Base-by-base conservation (phyloP, 1,139 yeast genomes). In the Geotrichum cucujoidarum region DNA sequence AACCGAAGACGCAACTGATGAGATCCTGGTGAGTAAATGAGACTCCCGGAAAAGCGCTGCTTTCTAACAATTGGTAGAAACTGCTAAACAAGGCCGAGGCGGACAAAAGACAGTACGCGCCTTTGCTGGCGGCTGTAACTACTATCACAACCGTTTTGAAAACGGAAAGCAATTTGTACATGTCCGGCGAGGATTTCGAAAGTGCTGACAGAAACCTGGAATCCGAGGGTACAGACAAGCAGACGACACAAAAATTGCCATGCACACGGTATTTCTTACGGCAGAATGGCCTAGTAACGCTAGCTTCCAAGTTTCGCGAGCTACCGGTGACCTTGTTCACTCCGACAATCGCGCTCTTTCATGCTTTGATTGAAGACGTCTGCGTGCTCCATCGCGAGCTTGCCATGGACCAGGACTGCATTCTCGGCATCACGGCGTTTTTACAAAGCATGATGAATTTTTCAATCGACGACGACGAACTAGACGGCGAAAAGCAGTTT, bases 251-350 rank as follows among this genome's bases (percentile, higher is more conserved):
- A 30, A 40, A 40, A 21, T 24, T 21, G 8, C 43, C n/a, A 5
- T 53, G 57, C 35, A 46, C 53, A 3, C 24, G 41, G 7, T 57
- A 53, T 43, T 58, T 57, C 47, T 43, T 58, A 8, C 46, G 49
- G 8, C 52, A 55, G 37, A 46, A 47, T 21, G 55, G 54, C 22
- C 44, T 56, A 13, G 36, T 43, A 8, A 30, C 51, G 16, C 40
- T 55, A n/a, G 52, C 57, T 8, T 38, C 49, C 14, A 49, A 47
- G 36, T 36, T 57, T 25, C 36, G 40, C 33, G 53, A 47, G 13
- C 40, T 50, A 18, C 57, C 59, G 2, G 35, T 35, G 11, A 22
- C 31, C 10, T 24, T 55, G 21, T 38, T 54, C 27, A 40, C 49
- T 11, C 45, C 51, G n/a, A 32, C 54, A n/a, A 48, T 52, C 27